Conservation (phyloP, 2,329 filamentous ascomycete genomes). For the Aspergillus sp. region DNA sequence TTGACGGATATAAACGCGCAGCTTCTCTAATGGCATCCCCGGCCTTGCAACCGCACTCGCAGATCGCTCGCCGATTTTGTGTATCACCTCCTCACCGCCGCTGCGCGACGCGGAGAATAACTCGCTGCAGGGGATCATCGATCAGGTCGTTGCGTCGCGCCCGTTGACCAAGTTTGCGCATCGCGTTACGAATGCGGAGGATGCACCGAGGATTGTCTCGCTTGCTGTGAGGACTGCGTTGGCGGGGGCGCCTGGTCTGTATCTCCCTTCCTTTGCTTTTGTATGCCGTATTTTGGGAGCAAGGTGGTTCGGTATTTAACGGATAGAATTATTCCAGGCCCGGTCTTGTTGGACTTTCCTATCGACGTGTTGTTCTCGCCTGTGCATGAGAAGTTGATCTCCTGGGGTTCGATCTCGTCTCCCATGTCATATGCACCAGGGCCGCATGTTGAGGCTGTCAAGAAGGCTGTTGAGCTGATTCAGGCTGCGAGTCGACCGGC, state of each 20-base stretch:
- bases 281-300: background rate
- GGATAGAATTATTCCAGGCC: conserved; percentile 10
- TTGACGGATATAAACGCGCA: conserved; percentile 18
- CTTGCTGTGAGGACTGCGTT: conserved; percentile 47
- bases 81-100: conserved; percentile 51
- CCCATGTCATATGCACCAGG: conserved; percentile 39
- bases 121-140: conserved; percentile 52
- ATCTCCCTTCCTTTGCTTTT: background rate
- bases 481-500: conserved; percentile 43
- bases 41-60: conserved; percentile 53
- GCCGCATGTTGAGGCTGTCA: conserved; percentile 42
- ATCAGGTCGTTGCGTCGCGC: conserved; percentile 51
- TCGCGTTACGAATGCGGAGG: conserved; percentile 49
- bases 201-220: conserved; percentile 51
- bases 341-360: conserved; percentile 29
- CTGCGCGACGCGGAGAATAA: conserved; percentile 53
- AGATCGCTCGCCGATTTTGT: conserved; percentile 51
- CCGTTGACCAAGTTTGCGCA: conserved; percentile 54
- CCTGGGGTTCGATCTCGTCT: conserved; percentile 48
- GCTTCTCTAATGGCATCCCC: conserved; percentile 52
- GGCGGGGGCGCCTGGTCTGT: conserved; percentile 46
- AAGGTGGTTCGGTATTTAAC: background rate
- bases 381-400: conserved; percentile 40
- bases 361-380: conserved; percentile 47
- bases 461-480: conserved; percentile 37